phyloP scores from a whole-genome alignment of 306 rosid genomes.

The Myrica gale region DNA sequence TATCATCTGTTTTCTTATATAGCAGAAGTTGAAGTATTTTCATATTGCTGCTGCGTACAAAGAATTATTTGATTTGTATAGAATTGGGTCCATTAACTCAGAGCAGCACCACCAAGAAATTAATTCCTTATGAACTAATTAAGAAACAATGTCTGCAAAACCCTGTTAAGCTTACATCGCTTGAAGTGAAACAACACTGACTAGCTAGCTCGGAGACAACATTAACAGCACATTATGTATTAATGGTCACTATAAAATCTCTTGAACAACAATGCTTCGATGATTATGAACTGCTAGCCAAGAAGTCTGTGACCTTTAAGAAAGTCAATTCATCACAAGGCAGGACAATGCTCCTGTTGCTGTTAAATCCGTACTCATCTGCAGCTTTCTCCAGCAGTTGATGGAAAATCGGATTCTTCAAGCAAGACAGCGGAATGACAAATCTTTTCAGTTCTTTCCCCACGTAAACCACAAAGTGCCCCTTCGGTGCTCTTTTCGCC shows the following conservation, averaged over 20 bases:
- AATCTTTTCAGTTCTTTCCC: constrained; percentile 38
- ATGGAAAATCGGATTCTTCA: constrained; percentile 36
- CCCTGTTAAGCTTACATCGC: not conserved
- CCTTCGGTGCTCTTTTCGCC: constrained; percentile 36
- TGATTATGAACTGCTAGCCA: not conserved
- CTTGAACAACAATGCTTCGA: too few species aligned
- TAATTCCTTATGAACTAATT: too few species aligned
- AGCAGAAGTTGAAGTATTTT: too few species aligned
- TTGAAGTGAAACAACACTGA: not conserved
- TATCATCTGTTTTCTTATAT: too few species aligned
- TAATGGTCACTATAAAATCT: too few species aligned
- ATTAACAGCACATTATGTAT: too few species aligned
- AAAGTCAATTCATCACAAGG: constrained; percentile 47
- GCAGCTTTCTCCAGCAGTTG: constrained; percentile 41
- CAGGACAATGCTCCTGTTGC: constrained; percentile 31
- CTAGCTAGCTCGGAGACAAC: too few species aligned
- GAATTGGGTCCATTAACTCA: too few species aligned
- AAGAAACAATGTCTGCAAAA: too few species aligned
- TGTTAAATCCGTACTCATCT: constrained; percentile 26
- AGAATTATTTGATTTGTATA: too few species aligned
- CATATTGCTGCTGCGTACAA: too few species aligned
- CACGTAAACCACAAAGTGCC: constrained; percentile 45
- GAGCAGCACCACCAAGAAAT: too few species aligned
- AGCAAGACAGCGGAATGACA: constrained; percentile 31
- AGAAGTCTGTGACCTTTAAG: constrained; percentile 1